Conservation (phyloP, 768 basidiomycete genomes). For the Holtermanniella nyarrowii region DNA sequence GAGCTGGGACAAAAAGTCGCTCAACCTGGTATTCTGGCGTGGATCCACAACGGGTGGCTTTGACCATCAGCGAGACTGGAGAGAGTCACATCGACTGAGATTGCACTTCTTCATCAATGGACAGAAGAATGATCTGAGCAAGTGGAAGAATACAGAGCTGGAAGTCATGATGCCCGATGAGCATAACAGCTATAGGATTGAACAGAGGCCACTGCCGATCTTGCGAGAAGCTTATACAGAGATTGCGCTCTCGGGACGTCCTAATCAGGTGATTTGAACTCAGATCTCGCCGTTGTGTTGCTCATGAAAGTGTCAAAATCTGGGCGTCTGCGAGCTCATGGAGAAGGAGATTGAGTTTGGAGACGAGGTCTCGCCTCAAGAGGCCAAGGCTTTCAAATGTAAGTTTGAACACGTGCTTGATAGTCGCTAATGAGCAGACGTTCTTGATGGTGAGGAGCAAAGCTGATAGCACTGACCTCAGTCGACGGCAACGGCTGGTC, state of each 20-base stretch:
- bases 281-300: background rate
- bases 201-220: constrained; percentile 17
- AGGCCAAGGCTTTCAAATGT: constrained; percentile 56
- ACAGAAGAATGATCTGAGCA: constrained; percentile 35
- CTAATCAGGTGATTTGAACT: constrained; percentile 36
- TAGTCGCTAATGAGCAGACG: background rate
- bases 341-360: constrained; percentile 49
- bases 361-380: constrained; percentile 43
- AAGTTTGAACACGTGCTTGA: constrained; percentile 29
- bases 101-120: constrained; percentile 43
- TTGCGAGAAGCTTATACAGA: constrained; percentile 55
- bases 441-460: constrained; percentile 31
- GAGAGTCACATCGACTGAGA: constrained; percentile 40
- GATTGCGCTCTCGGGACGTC: constrained; percentile 49
- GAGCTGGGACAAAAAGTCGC: constrained; percentile 43
- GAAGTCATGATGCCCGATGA: constrained; percentile 39
- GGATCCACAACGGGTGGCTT: constrained; percentile 45
- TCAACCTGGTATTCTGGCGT: constrained; percentile 43
- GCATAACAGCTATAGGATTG: constrained; percentile 21
- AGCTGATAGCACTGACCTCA: background rate
- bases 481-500: constrained; percentile 51
- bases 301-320: constrained; percentile 41
- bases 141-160: constrained; percentile 33
- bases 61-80: constrained; percentile 41
- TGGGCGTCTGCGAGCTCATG: constrained; percentile 46